A percentile compares a stretch with the other conserved stretches of the same genome.
phyloP scores from a whole-genome alignment of 495 filamentous ascomycete species.

The Jackrogersella multiformis region DNA sequence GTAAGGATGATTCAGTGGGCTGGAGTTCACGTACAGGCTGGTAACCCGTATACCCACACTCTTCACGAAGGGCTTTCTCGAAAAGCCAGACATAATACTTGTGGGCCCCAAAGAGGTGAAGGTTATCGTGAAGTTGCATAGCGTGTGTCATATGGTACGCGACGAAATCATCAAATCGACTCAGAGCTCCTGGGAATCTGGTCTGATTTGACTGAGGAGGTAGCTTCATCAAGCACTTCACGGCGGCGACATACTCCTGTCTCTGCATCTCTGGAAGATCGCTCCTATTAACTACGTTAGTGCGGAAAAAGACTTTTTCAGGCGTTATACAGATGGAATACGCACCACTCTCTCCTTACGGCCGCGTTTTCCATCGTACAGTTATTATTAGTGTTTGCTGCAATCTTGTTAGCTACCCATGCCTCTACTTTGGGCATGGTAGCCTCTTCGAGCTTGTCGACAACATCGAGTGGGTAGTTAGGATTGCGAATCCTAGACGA shows the following conservation, averaged over 20 bases:
- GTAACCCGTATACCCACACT: constrained; percentile 72
- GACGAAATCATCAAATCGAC: constrained; percentile 65
- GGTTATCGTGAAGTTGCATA: constrained; percentile 62
- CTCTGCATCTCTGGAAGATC: constrained; percentile 47
- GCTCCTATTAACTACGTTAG: constrained; percentile 49
- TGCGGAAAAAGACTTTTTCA: background rate
- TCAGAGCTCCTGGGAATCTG: constrained; percentile 59
- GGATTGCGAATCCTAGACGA: constrained; percentile 44
- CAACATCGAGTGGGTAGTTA: constrained; percentile 50
- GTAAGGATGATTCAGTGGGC: background rate
- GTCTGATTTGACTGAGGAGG: constrained; percentile 52
- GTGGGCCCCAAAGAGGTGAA: constrained; percentile 73
- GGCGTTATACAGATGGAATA: background rate
- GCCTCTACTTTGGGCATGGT: constrained; percentile 53
- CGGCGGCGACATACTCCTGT: constrained; percentile 58
- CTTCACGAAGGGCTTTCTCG: constrained; percentile 72
- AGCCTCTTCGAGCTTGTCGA: constrained; percentile 50
- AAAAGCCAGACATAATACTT: constrained; percentile 71
- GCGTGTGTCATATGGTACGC: constrained; percentile 58
- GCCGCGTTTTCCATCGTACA: constrained; percentile 60
- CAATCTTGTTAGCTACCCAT: constrained; percentile 48
- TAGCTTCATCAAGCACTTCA: constrained; percentile 58
- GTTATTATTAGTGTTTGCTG: constrained; percentile 51
- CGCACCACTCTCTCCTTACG: constrained; percentile 62
- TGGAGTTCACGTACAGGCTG: constrained; percentile 49